phyloP scores from a whole-genome alignment of 768 basidiomycete genomes.

The Macrolepiota dolichaula region DNA sequence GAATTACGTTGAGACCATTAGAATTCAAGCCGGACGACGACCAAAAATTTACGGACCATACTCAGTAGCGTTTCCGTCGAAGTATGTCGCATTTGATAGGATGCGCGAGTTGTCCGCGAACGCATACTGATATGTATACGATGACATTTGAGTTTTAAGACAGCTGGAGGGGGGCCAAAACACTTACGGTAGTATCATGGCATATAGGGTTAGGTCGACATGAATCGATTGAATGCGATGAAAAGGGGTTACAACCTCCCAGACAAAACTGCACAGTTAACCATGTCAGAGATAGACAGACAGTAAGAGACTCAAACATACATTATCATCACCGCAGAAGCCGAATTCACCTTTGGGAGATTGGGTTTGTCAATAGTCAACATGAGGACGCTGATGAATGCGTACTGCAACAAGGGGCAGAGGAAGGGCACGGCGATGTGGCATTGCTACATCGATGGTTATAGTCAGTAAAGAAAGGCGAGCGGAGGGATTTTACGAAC shows the following conservation, averaged over 20 bases:
- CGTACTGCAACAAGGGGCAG: constrained; percentile 53
- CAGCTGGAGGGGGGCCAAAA: background rate
- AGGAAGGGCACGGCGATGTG: constrained; percentile 38
- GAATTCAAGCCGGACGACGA: background rate
- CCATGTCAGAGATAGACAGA: background rate
- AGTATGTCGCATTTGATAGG: constrained; percentile 60
- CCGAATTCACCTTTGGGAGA: constrained; percentile 44
- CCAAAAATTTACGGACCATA: constrained; percentile 42
- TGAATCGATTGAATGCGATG: constrained; percentile 58
- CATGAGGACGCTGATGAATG: constrained; percentile 1
- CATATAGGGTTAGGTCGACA: constrained; percentile 76
- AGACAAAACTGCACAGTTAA: constrained; percentile 59
- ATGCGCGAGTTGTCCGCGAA: constrained; percentile 67
- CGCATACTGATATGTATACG: constrained; percentile 39
- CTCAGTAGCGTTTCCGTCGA: constrained; percentile 68
- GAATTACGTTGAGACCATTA: background rate
- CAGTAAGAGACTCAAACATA: constrained; percentile 21
- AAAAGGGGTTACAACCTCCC: constrained; percentile 83
- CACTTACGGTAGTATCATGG: constrained; percentile 51
- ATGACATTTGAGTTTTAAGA: constrained; percentile 1
- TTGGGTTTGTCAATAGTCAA: background rate
- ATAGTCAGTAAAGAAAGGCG: background rate
- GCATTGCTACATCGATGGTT: constrained; percentile 30
- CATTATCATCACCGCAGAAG: constrained; percentile 45
- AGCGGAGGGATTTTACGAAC: background rate